Base-by-base conservation (phyloP, 768 basidiomycete genomes). In the Boletus subparvulus region DNA sequence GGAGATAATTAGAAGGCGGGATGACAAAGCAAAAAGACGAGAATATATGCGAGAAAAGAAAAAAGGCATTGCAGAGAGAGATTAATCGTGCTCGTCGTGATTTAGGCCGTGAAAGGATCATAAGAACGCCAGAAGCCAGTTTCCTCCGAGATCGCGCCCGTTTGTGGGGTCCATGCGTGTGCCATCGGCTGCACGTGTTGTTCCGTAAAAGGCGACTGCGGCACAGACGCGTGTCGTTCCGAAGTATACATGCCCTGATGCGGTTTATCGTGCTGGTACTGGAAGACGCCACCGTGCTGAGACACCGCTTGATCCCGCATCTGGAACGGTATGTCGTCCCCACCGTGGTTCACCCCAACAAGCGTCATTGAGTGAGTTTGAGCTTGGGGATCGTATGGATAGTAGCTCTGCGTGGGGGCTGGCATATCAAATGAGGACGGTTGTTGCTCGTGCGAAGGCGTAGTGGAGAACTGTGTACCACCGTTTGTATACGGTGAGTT, bases 401-500 rank as follows among this genome's bases (percentile, higher is more conserved):
- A 71, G 30, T 66, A 71, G 13, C 9, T 32, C 8, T 56, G 64
- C 12, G 60, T 8, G 6, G 69, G 32, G 19, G 59, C 40, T n/a
- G 64, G 6, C 46, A 66, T 54, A 36, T 69, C 61, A 24, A 62
- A 67, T 3, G 69, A 55, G 9, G 67, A 24, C 28, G 69, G 10
- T 19, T 43, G 58, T 19, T 55, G 66, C 24, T 71, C 67, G 28
- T 57, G 65, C 19, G 67, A 55, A n/a, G 68, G 61, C 10, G 62
- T 58, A 13, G 35, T 33, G 11, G 64, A 36, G 24, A 56, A 65
- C 19, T 56, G 59, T 11, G 64, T 28, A 30, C 64, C 57, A 39
- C 62, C 55, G 40, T 40, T 69, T 2, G 64, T 32, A 48, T 68
- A 71, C 46, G 69, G 69, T 24, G 69, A 67, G 35, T 56, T 61